These are phyloP conservation scores for Heliosperma pusillum DNA, from an alignment of 148 eudicot species.

Conservation along the genomic window DNA sequence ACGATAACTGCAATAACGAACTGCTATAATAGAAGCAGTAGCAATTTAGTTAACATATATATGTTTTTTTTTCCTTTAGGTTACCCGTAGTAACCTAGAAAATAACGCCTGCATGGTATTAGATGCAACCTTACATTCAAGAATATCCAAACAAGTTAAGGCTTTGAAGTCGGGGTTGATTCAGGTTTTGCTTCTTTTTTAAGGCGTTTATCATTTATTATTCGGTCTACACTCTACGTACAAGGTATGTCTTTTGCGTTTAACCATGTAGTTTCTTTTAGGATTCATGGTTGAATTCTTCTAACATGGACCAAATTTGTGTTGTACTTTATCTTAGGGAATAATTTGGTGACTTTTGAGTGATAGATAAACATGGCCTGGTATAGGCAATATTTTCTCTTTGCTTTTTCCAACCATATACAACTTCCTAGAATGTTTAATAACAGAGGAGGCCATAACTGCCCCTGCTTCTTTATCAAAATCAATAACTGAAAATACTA, in stretches of 20 bases:
- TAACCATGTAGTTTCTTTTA: not conserved
- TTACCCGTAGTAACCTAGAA: constrained; percentile 61
- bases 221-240: not conserved
- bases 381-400: not conserved
- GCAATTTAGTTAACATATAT: too few relatives aligned
- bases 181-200: constrained; percentile 46
- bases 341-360: not conserved
- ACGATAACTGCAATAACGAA: too few relatives aligned
- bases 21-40: too few relatives aligned
- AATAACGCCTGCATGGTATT: constrained; percentile 57
- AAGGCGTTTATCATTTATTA: not conserved
- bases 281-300: not conserved
- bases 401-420: not conserved
- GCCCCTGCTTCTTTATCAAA: not conserved
- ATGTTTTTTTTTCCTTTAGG: constrained; percentile 43
- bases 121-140: constrained; percentile 80
- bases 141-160: constrained; percentile 80
- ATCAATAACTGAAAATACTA: too few relatives aligned
- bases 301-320: not conserved
- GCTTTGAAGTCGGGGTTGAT: constrained; percentile 86
- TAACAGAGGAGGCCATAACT: not conserved
- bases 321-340: not conserved
- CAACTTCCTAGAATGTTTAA: not conserved
- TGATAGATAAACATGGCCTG: not conserved
- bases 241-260: not conserved